Percentiles rank a stretch among this genome's conserved stretches.
Conservation (phyloP, 768 basidiomycete genomes). For the Panellus pusillus region DNA sequence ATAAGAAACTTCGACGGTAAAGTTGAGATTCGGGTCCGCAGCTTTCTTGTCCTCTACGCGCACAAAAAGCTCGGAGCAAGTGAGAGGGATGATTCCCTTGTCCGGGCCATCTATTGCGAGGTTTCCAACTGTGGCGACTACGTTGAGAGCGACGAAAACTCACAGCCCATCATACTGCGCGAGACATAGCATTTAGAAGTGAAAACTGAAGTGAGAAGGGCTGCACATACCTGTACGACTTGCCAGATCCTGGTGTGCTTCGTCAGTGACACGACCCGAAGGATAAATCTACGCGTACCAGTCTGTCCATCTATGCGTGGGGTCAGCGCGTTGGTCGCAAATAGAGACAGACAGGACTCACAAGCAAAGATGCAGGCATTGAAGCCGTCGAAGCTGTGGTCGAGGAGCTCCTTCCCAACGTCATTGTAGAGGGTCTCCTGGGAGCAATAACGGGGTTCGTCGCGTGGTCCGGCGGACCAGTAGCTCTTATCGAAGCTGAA, state of each 20-base stretch:
- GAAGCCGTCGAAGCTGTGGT: conserved; percentile 95
- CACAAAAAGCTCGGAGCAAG: conserved; percentile 89
- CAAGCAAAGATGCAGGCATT: conserved; percentile 99
- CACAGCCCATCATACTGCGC: conserved; percentile 92
- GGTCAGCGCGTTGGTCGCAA: not conserved
- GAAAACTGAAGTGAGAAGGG: not conserved
- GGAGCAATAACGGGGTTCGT: conserved; percentile 88
- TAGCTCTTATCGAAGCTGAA: conserved; percentile 98
- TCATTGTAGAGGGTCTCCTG: conserved; percentile 96
- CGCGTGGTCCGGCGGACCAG: conserved; percentile 90
- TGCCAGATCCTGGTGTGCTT: conserved; percentile 69
- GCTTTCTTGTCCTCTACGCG: conserved; percentile 70
- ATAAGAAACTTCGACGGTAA: conserved; percentile 97
- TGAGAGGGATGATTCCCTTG: conserved; percentile 97
- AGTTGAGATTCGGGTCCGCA: conserved; percentile 67
- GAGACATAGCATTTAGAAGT: conserved; percentile 7
- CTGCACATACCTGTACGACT: conserved; percentile 79
- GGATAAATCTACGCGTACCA: conserved; percentile 48
- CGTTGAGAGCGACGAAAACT: conserved; percentile 34
- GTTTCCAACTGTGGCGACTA: not conserved
- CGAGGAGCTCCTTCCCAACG: conserved; percentile 88
- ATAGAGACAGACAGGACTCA: conserved; percentile 48
- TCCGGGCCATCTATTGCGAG: conserved; percentile 76
- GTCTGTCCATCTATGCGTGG: conserved; percentile 69
- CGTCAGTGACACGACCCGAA: conserved; percentile 1